Evolutionary conservation across 2,329 filamentous ascomycete genomes (phyloP), one percentile per base, ranked within the genome.

Genomic region (Tolypocladium ophioglossoides): DNA sequence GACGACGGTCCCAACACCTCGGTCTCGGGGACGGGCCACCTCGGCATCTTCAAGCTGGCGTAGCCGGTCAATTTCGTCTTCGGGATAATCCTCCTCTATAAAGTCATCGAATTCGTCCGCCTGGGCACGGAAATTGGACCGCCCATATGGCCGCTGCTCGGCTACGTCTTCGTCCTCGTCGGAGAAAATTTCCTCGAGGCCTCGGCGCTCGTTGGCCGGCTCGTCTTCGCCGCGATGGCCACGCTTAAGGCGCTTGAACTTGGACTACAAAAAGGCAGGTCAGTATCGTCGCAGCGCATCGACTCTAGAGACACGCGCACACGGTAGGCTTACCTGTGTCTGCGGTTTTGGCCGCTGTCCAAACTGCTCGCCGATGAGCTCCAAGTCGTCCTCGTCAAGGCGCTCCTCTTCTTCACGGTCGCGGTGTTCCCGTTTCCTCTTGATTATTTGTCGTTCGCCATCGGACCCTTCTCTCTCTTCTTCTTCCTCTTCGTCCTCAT

Each of bases 181-280:
- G 38, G 89, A 91, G 70, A 99, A 99, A 61, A 99, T 97, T 62
- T 96, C 86, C 61, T 91, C 86, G 18, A 97, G 82, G 27, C 87
- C 90, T 57, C 86, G 85, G 41, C 84, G 79, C 59, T 85, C 79
- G 61, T 74, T 76, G 30, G 76, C 76, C 24, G 83, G 79, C 51
- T 90, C 80, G 54, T 81, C 83, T 58, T 90, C 86, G 59, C 86
- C 85, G 57, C 87, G 82, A 60, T 92, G 89, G 53, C 94, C 92
- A 60, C 90, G 89, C 77, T 97, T 99, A 54, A 99, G 82, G 41
- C 94, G 88, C 73, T 99, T 99, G 78, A 95, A 95, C 68, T 96
- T 95, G 61, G 86, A 86, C 86, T 95, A 59, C 12, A 51, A 9
- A 37, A n/a, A 32, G 37, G 2, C 27, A 41, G 46, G 55, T 68